Evolutionary conservation across 192 early-diverging fungal genomes (phyloP).

Genomic region (Gamsiella multidivaricata): DNA sequence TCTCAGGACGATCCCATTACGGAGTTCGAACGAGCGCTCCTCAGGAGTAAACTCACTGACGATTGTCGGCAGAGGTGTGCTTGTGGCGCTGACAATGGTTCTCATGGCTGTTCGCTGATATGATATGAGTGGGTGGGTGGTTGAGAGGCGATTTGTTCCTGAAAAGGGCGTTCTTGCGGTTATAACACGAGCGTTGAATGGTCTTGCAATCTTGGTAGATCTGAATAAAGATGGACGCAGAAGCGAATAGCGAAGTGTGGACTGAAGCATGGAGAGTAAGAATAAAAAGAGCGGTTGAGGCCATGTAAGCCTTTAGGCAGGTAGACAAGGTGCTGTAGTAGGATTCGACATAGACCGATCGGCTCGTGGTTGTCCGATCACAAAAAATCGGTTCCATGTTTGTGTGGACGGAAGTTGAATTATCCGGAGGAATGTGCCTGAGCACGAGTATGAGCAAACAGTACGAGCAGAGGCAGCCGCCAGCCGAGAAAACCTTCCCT

Average conservation of each 20-base stretch:
- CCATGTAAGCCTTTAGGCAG: no score
- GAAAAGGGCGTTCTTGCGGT: background rate
- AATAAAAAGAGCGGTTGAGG: background rate
- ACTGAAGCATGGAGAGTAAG: background rate
- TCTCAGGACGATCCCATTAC: constrained; percentile 25
- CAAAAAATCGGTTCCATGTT: no score
- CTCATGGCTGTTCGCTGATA: background rate
- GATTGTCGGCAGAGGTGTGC: background rate
- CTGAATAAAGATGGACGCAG: background rate
- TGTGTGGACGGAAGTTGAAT: no score
- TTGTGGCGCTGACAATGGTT: background rate
- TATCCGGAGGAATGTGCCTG: no score
- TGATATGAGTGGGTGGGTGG: background rate
- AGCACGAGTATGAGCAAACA: no score
- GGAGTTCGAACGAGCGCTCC: constrained; percentile 28
- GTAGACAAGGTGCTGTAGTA: no score
- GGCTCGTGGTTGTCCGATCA: no score
- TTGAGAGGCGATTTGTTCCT: background rate
- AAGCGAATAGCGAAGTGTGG: constrained; percentile 3
- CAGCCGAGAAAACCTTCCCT: no score
- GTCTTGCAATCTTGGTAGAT: no score
- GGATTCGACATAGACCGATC: no score
- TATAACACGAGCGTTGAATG: background rate
- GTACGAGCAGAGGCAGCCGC: no score
- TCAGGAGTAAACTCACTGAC: background rate